Conservation (phyloP, 768 basidiomycete genomes). For the Hydnomerulius pinastri region DNA sequence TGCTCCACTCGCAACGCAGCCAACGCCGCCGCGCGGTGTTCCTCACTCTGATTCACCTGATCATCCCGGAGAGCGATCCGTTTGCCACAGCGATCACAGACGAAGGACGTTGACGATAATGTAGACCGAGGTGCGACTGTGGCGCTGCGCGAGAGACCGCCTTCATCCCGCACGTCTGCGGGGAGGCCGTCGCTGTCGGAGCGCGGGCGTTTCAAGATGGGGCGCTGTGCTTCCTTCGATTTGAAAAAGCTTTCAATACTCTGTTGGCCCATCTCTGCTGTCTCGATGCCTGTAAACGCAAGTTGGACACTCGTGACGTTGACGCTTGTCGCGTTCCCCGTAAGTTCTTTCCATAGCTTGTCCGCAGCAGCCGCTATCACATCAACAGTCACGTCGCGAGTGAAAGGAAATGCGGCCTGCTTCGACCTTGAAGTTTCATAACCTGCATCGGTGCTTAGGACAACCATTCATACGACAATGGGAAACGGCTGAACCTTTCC, state of each 20-base stretch:
- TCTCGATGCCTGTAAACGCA: slow-evolving; percentile 77
- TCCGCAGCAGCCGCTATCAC: slow-evolving; percentile 73
- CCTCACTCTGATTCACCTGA: slow-evolving; percentile 18
- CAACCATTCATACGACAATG: neutral
- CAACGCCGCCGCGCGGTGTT: slow-evolving; percentile 37
- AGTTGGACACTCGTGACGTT: slow-evolving; percentile 75
- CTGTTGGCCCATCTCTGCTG: slow-evolving; percentile 75
- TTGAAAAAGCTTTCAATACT: slow-evolving; percentile 88
- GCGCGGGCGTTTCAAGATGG: slow-evolving; percentile 41
- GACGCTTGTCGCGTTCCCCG: slow-evolving; percentile 55
- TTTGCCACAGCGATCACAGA: slow-evolving; percentile 61
- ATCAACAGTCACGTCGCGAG: slow-evolving; percentile 71
- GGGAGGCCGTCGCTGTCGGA: slow-evolving; percentile 25
- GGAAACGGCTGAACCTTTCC: slow-evolving; percentile 53
- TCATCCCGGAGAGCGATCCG: slow-evolving; percentile 38
- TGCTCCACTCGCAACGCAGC: slow-evolving; percentile 66
- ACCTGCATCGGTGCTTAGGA: slow-evolving; percentile 45
- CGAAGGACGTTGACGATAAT: slow-evolving; percentile 38
- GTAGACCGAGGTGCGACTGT: slow-evolving; percentile 1
- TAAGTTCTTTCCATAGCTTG: slow-evolving; percentile 84
- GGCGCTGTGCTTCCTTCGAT: slow-evolving; percentile 23
- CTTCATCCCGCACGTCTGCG: neutral
- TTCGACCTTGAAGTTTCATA: slow-evolving; percentile 72
- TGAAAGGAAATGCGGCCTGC: slow-evolving; percentile 87
- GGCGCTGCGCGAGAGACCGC: neutral